Evolutionary conservation across 2,329 filamentous ascomycete genomes (phyloP), one percentile per base, ranked within the genome.

Genomic region (Neonectria magnoliae): DNA sequence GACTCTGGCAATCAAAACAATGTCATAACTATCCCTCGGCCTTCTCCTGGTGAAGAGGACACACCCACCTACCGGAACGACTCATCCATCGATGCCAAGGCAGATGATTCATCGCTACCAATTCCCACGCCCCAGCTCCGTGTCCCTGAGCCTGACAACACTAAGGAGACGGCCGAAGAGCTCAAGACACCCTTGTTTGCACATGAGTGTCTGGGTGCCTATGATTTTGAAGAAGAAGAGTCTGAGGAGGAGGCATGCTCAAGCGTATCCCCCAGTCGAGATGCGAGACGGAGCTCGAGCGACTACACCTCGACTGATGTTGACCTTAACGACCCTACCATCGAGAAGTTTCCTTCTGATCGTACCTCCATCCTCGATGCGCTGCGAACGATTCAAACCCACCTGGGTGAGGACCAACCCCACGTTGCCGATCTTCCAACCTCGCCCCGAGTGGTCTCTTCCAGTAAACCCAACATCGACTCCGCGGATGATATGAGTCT

Each of bases 1-100:
- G 75, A 74, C 7, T 70, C 73, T 25, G 85, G 85, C 10, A 86
- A 85, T 61, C 72, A 77, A 60, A 87, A 87, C 75, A 85, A 85
- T 65, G 62, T 84, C 20, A 61, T 86, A 38, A 76, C 75, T 20
- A 75, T 69, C 9, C 60, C 68, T 11, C 22, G 47, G 8, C 44
- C 79, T 42, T 55, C 16, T 7, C 29, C 60, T n/a, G 63, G 67
- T 44, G 51, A 63, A 62, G 59, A 62, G 66, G 63, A 66, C 18
- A 38, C 66, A 16, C 48, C 63, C 6, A 61, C 58, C 18, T 58
- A 61, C 5, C 48, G 41, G 25, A 62, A 69, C 31, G 64, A 62
- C 20, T 51, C 67, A 20, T 59, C 60, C 5, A 65, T 64, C 47
- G 64, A 62, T n/a, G 33, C 61, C 33, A 61, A 62, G 20, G 10